Percentiles rank a stretch among this genome's conserved stretches.
These are phyloP conservation scores for Ocimum tenuiflorum DNA, from an alignment of 257 asterid species.

Conservation along the genomic window DNA sequence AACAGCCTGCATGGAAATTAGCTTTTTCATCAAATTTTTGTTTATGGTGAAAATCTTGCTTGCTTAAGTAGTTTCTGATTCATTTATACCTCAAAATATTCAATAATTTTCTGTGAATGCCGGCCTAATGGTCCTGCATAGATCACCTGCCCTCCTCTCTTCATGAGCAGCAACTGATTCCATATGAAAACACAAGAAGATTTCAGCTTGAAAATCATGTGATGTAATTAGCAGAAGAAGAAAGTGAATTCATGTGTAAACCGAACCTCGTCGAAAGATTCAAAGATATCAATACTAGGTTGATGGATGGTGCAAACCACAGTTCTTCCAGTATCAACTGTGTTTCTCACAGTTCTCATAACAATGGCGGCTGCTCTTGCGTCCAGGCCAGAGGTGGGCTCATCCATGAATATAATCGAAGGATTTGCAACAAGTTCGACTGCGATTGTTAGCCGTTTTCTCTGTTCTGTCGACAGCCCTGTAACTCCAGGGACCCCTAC, in stretches of 20 bases:
- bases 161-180: constrained; percentile 54
- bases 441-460: constrained; percentile 61
- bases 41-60: background rate
- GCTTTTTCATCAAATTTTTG: background rate
- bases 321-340: constrained; percentile 65
- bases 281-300: constrained; percentile 66
- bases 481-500: constrained; percentile 63
- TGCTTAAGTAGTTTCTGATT: background rate
- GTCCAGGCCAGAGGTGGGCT: constrained; percentile 68
- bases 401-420: constrained; percentile 72
- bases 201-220: background rate
- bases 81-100: constrained; percentile 53
- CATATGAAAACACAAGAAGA: background rate
- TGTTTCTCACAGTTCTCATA: constrained; percentile 71
- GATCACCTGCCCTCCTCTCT: constrained; percentile 65
- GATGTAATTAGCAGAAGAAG: background rate
- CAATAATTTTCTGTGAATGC: constrained; percentile 43
- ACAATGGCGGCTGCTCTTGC: constrained; percentile 75
- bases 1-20: constrained; percentile 37
- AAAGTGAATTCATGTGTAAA: background rate
- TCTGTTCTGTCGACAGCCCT: constrained; percentile 67
- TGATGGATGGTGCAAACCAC: constrained; percentile 78
- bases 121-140: constrained; percentile 68
- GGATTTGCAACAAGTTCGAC: constrained; percentile 76
- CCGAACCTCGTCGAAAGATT: constrained; percentile 60